A percentile compares a stretch with the other conserved stretches of the same genome.
phyloP scores from a whole-genome alignment of 75 land plant species.

The Selaginella moellendorffii region DNA sequence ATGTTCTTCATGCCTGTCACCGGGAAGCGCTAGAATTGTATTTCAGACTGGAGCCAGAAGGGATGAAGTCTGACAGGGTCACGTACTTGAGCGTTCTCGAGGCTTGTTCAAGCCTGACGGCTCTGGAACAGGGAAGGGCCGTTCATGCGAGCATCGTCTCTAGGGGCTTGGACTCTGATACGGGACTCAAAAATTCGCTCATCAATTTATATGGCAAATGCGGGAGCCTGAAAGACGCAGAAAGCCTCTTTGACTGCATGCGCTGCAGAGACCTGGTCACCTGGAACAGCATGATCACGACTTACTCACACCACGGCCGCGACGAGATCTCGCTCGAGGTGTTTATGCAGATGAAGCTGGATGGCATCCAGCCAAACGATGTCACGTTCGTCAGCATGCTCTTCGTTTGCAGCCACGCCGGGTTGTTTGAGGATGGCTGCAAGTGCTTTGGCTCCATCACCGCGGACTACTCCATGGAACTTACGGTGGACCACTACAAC shows the following conservation, averaged over 20 bases:
- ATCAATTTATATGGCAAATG: constrained; percentile 7
- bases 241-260: not conserved
- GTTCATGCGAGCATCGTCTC: not conserved
- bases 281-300: not conserved
- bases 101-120: not conserved
- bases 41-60: not conserved
- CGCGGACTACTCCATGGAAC: not conserved
- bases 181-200: not conserved
- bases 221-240: not conserved
- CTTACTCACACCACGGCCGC: not conserved
- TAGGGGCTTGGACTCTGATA: not conserved
- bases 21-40: not conserved
- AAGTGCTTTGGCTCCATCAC: not conserved
- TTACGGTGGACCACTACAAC: not conserved
- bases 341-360: not conserved
- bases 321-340: not conserved
- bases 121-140: not conserved
- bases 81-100: constrained; percentile 4
- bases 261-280: not conserved
- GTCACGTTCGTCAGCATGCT: not conserved
- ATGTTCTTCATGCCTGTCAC: not conserved
- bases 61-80: not conserved
- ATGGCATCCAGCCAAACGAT: not conserved
- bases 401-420: not conserved
- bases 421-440: not conserved